Evolutionary conservation across 2,329 filamentous ascomycete species (phyloP), one percentile per base, ranked within the genome.

Genomic region (Trichoderma sp.): DNA sequence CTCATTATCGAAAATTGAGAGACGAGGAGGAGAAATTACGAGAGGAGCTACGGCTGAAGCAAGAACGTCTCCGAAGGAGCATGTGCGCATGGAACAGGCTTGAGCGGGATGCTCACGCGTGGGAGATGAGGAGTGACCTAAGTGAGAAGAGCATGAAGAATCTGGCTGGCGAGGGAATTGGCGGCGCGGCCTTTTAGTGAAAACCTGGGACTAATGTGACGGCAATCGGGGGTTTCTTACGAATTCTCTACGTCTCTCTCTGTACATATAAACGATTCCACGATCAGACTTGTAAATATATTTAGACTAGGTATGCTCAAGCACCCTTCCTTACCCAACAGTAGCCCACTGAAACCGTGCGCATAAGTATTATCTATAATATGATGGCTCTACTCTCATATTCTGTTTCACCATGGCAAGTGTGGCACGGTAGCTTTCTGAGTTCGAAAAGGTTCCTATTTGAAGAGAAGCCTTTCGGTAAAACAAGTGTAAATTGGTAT

Each of bases 11-110:
- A 39, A 86, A 86, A 72, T 81, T 89, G 12, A 84, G 83, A 71
- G 87, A 89, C 50, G 88, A 90, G 59, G 88, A 89, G 76, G 88
- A 89, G 77, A 85, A 85, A 73, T 75, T 88, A 43, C 83, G 88
- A 2, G 83, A 86, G 55, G 88, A 90, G 68, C 79, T 88, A 34
- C 82, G 84, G 23, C 76, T 75, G 28, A 88, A 87, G 76, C 85
- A 89, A 75, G 88, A 89, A 55, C 84, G 84, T 73, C 78, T 89
- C 50, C 82, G 87, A 34, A 85, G 84, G 78, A 86, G 82, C 70
- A 79, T 90, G 47, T 82, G 84, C 58, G 75, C 82, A 32, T 90
- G 87, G 86, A 85, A 89, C 68, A 83, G 83, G 75, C 81, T 87
- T 58, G 85, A 88, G 76, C 82, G 87, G 30, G 88, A 90, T 76